Evolutionary conservation across 495 filamentous ascomycete genomes (phyloP), one percentile per base, ranked within the genome.

Genomic region (Letharia lupina): DNA sequence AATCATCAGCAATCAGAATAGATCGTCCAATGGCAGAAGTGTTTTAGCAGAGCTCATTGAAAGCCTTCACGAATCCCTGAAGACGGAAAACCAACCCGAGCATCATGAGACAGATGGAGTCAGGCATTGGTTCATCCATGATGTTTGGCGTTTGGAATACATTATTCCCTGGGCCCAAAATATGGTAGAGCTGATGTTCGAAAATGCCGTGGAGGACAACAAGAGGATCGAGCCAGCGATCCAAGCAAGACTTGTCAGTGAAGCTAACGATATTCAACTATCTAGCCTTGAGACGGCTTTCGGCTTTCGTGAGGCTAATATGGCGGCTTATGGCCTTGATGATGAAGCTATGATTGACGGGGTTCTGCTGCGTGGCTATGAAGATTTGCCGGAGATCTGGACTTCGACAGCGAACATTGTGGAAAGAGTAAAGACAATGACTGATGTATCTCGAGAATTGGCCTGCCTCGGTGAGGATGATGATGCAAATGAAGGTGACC

Each of bases 111-210:
- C 83, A 20, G 91, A 96, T 70, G 78, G 79, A 10, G 83, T 95
- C 13, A 83, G 91, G 4, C 87, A 89, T 62, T 96, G 87, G 87
- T 93, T 96, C 69, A 78, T 91, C 63, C 83, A 85, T 68, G 90
- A 93, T 70, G 83, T 91, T 37, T 84, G 82, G 74, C 82, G 82
- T 40, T 80, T 95, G 69, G 87, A 93, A 61, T 81, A 87, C 67
- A 83, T 93, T 57, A 78, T 95, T 39, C 86, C 88, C 12, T 92
- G 86, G 86, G 86, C 86, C 10, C 88, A 86, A 64, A 81, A 89
- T 67, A 81, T 87, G 23, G 84, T 95, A 70, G 87, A 88, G 69
- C 79, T 84, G 31, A 77, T 85, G 45, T 89, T 86, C 67, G 80
- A 83, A 28, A 79, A 83, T 44, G 79, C 78, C n/a, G 47, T 71